These are phyloP conservation scores for Pistacia atlantica DNA, from an alignment of 345 rosid genomes.

Conservation along the genomic window DNA sequence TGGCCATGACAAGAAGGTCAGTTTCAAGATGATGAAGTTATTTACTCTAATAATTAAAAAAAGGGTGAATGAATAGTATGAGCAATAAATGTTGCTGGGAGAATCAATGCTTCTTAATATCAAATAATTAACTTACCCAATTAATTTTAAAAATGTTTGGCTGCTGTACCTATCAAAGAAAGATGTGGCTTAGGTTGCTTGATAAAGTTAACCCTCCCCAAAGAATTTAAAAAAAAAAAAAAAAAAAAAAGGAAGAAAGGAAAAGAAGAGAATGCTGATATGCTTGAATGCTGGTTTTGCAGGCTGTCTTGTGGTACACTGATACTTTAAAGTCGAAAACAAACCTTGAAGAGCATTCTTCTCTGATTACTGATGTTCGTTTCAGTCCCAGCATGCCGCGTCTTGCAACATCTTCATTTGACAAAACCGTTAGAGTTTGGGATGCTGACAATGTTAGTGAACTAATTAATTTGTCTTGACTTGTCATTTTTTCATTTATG, in stretches of 20 bases:
- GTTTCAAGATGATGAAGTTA: slow-evolving; percentile 15
- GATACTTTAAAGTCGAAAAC: slow-evolving; percentile 73
- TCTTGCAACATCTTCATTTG: slow-evolving; percentile 94
- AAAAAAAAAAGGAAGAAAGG: not conserved
- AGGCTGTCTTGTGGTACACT: slow-evolving; percentile 89
- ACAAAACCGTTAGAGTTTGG: slow-evolving; percentile 98
- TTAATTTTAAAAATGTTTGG: not conserved
- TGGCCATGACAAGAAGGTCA: slow-evolving; percentile 96
- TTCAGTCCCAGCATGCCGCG: slow-evolving; percentile 90
- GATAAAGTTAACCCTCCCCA: not conserved
- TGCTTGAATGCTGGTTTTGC: slow-evolving; percentile 24
- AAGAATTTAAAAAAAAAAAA: not conserved
- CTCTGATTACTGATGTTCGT: slow-evolving; percentile 87
- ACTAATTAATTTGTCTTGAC: slow-evolving; percentile 13
- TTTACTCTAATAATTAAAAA: not conserved
- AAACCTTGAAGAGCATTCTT: slow-evolving; percentile 82
- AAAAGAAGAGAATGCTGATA: not conserved
- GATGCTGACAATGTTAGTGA: slow-evolving; percentile 88
- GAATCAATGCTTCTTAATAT: not conserved
- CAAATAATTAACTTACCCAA: slow-evolving; percentile 5
- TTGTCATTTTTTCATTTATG: slow-evolving; percentile 5
- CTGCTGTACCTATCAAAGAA: not conserved
- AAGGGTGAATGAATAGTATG: not conserved
- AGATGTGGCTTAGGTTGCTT: not conserved
- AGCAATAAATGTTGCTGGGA: slow-evolving; percentile 1